A percentile compares a stretch with the other conserved stretches of the same genome.
Evolutionary conservation across 2,329 filamentous ascomycete species (phyloP).

Genomic region (Didymella pinodella): DNA sequence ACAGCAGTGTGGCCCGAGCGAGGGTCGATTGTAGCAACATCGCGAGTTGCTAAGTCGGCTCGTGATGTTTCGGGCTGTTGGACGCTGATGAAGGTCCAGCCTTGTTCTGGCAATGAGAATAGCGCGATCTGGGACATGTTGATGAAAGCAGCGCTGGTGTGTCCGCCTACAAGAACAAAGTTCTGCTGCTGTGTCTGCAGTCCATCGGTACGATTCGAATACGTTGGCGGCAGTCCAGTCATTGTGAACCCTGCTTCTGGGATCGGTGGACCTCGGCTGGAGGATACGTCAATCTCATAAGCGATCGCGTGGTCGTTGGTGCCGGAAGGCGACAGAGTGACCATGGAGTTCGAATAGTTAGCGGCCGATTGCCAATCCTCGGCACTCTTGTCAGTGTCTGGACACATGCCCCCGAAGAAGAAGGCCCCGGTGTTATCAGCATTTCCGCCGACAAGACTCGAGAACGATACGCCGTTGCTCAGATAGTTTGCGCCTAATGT

Average conservation of each 20-base stretch:
- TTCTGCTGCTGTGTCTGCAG: conserved; percentile 75
- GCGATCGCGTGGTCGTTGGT: conserved; percentile 49
- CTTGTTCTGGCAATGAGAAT: conserved; percentile 84
- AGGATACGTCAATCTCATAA: conserved; percentile 58
- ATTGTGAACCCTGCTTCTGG: conserved; percentile 88
- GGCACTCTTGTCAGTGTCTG: conserved; percentile 41
- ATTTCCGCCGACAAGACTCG: conserved; percentile 63
- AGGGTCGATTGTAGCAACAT: conserved; percentile 69
- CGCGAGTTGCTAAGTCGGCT: conserved; percentile 64
- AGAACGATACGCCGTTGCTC: conserved; percentile 71
- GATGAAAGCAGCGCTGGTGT: conserved; percentile 83
- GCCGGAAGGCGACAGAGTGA: conserved; percentile 64
- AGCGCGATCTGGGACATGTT: conserved; percentile 93
- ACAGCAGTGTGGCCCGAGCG: conserved; percentile 90
- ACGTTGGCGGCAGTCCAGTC: conserved; percentile 74
- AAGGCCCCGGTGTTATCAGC: conserved; percentile 68
- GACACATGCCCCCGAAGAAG: conserved; percentile 91
- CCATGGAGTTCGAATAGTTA: conserved; percentile 82
- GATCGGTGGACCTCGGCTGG: conserved; percentile 70
- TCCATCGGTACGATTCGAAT: conserved; percentile 69
- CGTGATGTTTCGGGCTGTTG: conserved; percentile 56
- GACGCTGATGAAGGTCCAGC: conserved; percentile 83
- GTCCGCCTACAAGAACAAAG: conserved; percentile 84
- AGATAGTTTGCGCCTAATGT: conserved; percentile 64
- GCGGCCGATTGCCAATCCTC: conserved; percentile 70